Percentiles rank a stretch among this genome's conserved stretches.
Conservation (phyloP, 495 filamentous ascomycete species). For the Penicillium desertorum region DNA sequence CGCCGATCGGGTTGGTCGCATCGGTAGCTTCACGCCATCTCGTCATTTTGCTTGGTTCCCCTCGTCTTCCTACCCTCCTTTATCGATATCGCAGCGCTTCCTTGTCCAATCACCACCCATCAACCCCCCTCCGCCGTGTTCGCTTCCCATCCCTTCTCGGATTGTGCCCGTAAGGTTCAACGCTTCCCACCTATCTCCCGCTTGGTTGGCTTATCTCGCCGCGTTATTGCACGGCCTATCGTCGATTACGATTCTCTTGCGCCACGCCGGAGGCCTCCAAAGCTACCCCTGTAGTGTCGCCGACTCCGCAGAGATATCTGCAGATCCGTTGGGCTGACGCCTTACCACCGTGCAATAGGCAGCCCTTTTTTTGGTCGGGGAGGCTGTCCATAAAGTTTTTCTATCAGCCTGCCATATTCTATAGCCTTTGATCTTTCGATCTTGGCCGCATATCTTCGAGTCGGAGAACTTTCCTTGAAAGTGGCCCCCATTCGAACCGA, state of each 20-base stretch:
- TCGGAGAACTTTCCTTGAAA: constrained; percentile 17
- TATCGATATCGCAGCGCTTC: constrained; percentile 29
- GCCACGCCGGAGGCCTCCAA: constrained; percentile 13
- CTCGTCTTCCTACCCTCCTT: constrained; percentile 16
- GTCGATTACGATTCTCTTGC: constrained; percentile 14
- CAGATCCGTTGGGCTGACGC: constrained; percentile 13
- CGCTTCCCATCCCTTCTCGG: constrained; percentile 11
- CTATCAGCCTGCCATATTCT: background rate
- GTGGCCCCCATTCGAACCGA: constrained; percentile 10
- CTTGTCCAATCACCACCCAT: constrained; percentile 26
- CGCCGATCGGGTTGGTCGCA: constrained; percentile 32
- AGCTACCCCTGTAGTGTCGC: constrained; percentile 3
- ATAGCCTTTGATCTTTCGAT: background rate
- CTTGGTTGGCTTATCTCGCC: constrained; percentile 17
- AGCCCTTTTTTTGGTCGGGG: constrained; percentile 5
- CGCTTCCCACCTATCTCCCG: constrained; percentile 17
- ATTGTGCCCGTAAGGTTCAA: constrained; percentile 24
- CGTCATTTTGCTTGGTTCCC: constrained; percentile 26
- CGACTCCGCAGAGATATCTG: constrained; percentile 13
- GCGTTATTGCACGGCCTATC: constrained; percentile 20
- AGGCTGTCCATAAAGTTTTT: background rate
- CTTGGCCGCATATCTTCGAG: background rate
- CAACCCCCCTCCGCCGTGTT: constrained; percentile 11
- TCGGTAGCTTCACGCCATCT: constrained; percentile 33
- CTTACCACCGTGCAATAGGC: constrained; percentile 12